Base-by-base conservation (phyloP, 176 grass and related monocot species). In the Neostapfia colusana region DNA sequence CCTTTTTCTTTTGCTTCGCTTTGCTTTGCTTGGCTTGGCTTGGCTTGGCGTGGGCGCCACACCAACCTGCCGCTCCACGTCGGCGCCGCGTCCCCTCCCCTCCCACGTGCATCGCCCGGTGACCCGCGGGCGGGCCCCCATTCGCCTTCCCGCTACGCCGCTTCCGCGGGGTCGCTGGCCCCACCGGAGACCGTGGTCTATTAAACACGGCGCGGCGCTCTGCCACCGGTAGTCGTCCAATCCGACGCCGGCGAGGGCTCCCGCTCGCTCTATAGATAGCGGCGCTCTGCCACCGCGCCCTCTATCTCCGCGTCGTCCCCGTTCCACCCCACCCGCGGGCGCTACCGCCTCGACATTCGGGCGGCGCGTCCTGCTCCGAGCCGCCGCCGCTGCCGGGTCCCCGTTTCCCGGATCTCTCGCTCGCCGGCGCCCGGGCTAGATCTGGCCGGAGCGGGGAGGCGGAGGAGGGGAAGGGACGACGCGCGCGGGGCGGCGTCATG, bases 331-430 rank as follows among this genome's bases (percentile, higher is more conserved):
- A 7, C 20, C 9, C 16, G 57, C 48, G 20, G 38, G 23, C 20
- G 10, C 12, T 5, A 27, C 1, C 25, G 62, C 70, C 7, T 80
- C 81, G 86, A 88, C 76, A 84, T 84, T 76, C 76, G 86, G 62
- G 53, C 75, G n/a, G 73, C 79, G 79, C 49, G 66, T 81, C 61
- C 25, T 41, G 64, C 38, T 75, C 84, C 54, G 60, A 53, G 73
- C 74, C 23, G 25, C 55, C 7, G 25, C 73, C 31, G 57, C 73
- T 1, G 16, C 15, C 1, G n/a, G n/a, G n/a, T n/a, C n/a, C n/a
- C n/a, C n/a, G n/a, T n/a, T n/a, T n/a, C n/a, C 56, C 59, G 80
- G 86, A 88, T 88, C 86, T 84, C 65, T 51, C 50, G 34, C 68
- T 74, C 63, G 60, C 86, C 81, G 81, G 57, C 70, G 76, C 72